Conservation (phyloP, 768 basidiomycete species). For the Lactifluus hygrophoroides region DNA sequence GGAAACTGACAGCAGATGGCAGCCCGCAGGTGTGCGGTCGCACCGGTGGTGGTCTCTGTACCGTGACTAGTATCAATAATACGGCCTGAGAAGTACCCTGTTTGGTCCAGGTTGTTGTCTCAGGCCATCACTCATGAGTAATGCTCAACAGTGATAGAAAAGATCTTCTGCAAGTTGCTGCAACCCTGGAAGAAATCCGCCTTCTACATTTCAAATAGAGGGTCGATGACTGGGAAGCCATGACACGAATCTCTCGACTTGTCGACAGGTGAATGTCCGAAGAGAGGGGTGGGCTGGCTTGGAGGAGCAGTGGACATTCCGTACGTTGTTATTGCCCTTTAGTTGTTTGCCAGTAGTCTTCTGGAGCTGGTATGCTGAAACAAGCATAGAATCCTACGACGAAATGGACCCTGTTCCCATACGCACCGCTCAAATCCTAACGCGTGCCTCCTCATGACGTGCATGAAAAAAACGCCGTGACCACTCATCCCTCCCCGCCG, state of each 20-base stretch:
- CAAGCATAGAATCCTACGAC: constrained; percentile 47
- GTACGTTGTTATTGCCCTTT: constrained; percentile 23
- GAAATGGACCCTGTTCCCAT: constrained; percentile 39
- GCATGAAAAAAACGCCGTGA: too few species aligned
- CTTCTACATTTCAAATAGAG: background rate
- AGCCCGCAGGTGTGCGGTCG: too few species aligned
- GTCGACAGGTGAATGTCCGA: constrained; percentile 24
- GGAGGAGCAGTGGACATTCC: constrained; percentile 34
- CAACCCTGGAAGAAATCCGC: background rate
- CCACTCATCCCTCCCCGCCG: too few species aligned
- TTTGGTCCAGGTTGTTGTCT: too few species aligned
- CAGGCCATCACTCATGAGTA: too few species aligned
- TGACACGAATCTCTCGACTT: background rate
- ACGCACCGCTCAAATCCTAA: too few species aligned
- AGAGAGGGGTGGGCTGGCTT: constrained; percentile 31
- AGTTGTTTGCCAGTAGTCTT: background rate
- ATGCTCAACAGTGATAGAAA: background rate
- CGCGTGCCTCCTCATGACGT: constrained; percentile 61
- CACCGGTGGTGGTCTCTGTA: too few species aligned
- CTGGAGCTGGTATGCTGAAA: background rate
- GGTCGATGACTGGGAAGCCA: background rate
- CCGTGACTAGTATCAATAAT: too few species aligned
- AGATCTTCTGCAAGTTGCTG: background rate
- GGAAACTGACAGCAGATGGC: too few species aligned
- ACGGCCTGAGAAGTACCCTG: too few species aligned